A percentile compares a stretch with the other conserved stretches of the same genome.
phyloP scores from a whole-genome alignment of 495 filamentous ascomycete species.

The Tuber borchii region DNA sequence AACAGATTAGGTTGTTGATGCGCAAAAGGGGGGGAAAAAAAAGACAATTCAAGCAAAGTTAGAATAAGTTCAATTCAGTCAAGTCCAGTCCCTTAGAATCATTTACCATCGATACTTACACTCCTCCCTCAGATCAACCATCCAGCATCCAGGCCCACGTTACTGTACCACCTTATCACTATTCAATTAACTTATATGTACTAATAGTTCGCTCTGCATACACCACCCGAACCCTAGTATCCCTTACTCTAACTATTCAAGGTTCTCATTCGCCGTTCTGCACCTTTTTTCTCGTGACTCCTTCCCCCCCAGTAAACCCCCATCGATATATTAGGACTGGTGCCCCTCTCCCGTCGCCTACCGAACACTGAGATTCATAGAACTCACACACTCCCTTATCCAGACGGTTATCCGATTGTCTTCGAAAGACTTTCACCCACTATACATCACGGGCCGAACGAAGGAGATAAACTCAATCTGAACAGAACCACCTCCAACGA shows the following conservation, averaged over 20 bases:
- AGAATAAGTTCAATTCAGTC: neutral
- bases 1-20: neutral
- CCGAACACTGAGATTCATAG: neutral
- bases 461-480: neutral
- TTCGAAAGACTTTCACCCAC: neutral
- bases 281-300: neutral
- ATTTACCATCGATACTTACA: neutral
- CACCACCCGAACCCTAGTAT: neutral
- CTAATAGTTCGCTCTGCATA: neutral
- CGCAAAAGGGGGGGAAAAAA: neutral
- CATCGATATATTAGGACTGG: constrained; percentile 2
- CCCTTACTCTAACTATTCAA: neutral
- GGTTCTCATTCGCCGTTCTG: neutral
- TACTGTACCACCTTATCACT: neutral
- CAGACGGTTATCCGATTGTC: neutral
- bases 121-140: neutral
- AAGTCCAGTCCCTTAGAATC: neutral
- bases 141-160: neutral
- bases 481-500: neutral
- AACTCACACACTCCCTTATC: neutral
- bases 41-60: neutral
- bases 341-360: neutral
- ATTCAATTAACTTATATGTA: neutral
- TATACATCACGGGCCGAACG: neutral
- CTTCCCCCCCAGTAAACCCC: neutral